Evolutionary conservation across 176 grass and related monocot species (phyloP), one percentile per base, ranked within the genome.

Genomic region (Cenchrus fungigraminus): DNA sequence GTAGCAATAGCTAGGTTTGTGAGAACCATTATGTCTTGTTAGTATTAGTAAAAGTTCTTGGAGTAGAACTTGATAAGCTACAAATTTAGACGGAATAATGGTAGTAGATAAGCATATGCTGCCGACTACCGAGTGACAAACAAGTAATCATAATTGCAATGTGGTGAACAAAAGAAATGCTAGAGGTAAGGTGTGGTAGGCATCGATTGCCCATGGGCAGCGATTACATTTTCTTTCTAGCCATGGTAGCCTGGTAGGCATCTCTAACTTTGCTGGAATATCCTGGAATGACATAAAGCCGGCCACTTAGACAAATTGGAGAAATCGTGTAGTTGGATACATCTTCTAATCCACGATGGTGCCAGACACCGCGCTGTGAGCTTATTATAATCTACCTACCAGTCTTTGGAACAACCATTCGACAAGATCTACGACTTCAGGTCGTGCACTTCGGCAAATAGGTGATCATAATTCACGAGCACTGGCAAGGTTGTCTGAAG

Each of bases 171-270:
- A 76, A 81, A 44, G 63, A 62, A 20, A 77, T 20, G 1, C 5
- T 53, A 69, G 12, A 70, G 53, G 79, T 1, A 14, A n/a, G 4
- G 1, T 81, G 15, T 25, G 13, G 70, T 61, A 74, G 49, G 25
- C 25, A 25, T 74, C 8, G 22, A 74, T 54, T 52, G 6, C 73
- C 43, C 13, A 57, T 63, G 56, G 70, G 31, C 56, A 37, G 43
- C 14, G 85, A 10, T 34, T 29, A 12, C 61, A 67, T 69, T 83
- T 78, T 62, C 67, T 88, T 83, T 77, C 29, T 83, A 77, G 73
- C 25, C 25, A 25, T 25, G 25, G 25, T 25, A 25, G 25, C 25
- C 20, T 70, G 63, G 12, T 34, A 70, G 43, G 52, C 47, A 50
- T 86, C 17, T 47, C 65, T 64, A 17, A 25, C 31, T 75, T 47